Evolutionary conservation across 2,329 filamentous ascomycete genomes (phyloP), one percentile per base, ranked within the genome.

Genomic region (Ascochyta viciae-villosae): DNA sequence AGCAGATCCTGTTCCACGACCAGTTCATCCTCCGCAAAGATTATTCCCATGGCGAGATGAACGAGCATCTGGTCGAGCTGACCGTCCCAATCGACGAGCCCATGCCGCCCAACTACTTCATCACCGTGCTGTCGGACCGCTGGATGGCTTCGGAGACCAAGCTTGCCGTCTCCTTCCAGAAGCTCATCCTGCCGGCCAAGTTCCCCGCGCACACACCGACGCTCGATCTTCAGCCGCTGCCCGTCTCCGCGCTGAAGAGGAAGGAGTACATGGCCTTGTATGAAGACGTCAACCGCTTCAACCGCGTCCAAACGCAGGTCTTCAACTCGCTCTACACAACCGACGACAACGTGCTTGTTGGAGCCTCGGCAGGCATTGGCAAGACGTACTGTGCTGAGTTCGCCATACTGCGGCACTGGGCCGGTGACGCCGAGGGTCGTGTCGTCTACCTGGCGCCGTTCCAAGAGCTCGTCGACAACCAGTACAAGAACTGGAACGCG

Each of bases 121-220:
- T 99, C 68, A 95, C 92, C 0, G 86, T 99, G 35, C 80, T 97
- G 19, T 98, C 94, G 3, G 95, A 99, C 75, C 85, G 95, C 65
- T 99, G 95, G 95, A 97, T 99, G 92, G 92, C 96, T 73, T 92
- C 94, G 0, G 93, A 99, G 78, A 96, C 93, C 1, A 92, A 93
- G 72, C 81, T 99, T 50, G 89, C 94, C 0, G 89, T 99, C 2
- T 94, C 93, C 0, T 98, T 99, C 80, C 90, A 96, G 74, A 97
- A 97, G 74, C 83, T 99, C 26, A 90, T 96, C 39, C 83, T 99
- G 5, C 95, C 95, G 0, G 94, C 97, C 75, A 95, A 95, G 71
- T 99, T 99, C 75, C 93, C 93, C 27, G 88, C 95, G 37, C 94
- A 96, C 72, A 99, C 95, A 0, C 92, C 91, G 59, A 83, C 98